phyloP scores from a whole-genome alignment of 164 flowering plant species.

The Berberis thunbergii region DNA sequence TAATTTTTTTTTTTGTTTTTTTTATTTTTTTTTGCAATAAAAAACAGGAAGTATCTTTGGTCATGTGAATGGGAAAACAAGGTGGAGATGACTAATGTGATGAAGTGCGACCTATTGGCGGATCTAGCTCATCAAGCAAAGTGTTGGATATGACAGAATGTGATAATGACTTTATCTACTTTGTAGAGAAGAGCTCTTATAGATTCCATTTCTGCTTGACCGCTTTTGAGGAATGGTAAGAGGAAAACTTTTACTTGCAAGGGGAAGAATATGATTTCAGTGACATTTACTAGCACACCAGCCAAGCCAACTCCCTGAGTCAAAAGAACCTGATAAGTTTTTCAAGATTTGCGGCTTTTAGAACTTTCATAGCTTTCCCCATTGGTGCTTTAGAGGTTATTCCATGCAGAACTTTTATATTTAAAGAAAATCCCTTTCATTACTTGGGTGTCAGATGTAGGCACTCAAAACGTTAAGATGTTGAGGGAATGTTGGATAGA shows the following conservation, averaged over 20 bases:
- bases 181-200: neutral
- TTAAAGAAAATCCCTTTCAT: slow-evolving; percentile 12
- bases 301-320: neutral
- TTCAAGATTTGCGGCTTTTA: slow-evolving; percentile 16
- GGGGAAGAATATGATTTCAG: neutral
- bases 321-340: neutral
- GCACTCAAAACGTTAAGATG: neutral
- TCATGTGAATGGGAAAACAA: too few species aligned
- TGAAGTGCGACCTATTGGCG: too few species aligned
- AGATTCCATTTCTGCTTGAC: neutral
- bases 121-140: too few species aligned
- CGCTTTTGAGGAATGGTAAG: neutral
- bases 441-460: slow-evolving; percentile 9
- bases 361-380: neutral
- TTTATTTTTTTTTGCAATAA: too few species aligned
- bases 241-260: slow-evolving; percentile 1
- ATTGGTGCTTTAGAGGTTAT: slow-evolving; percentile 9
- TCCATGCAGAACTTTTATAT: slow-evolving; percentile 6
- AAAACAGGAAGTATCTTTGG: neutral
- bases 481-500: slow-evolving; percentile 21
- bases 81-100: too few species aligned
- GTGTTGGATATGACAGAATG: too few species aligned
- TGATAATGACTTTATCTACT: neutral
- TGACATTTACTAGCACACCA: slow-evolving; percentile 5
- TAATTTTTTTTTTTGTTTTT: too few species aligned